Evolutionary conservation across 345 rosid genomes (phyloP).

Genomic region (Noccaea caerulescens): DNA sequence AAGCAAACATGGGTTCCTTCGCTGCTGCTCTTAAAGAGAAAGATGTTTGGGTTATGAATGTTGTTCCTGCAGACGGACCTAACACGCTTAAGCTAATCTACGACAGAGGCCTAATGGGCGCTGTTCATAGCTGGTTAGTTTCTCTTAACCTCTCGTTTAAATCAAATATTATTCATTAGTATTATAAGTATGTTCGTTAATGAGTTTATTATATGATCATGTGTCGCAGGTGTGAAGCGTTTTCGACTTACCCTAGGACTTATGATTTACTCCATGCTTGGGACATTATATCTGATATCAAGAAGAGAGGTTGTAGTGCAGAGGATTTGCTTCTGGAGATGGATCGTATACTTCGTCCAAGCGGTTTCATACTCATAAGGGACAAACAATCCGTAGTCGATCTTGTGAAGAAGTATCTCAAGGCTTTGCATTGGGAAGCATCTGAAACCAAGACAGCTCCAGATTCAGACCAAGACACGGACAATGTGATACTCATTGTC

Average conservation of each 20-base stretch:
- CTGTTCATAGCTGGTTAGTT: constrained; percentile 73
- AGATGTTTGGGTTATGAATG: constrained; percentile 96
- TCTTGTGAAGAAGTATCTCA: constrained; percentile 65
- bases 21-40: constrained; percentile 82
- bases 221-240: constrained; percentile 82
- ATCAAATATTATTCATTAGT: background rate
- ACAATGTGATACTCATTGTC: constrained; percentile 50
- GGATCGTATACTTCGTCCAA: constrained; percentile 94
- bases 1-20: constrained; percentile 88
- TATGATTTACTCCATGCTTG: constrained; percentile 87
- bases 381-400: constrained; percentile 74
- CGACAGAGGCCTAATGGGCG: constrained; percentile 86
- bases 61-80: constrained; percentile 80
- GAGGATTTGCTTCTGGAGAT: constrained; percentile 87
- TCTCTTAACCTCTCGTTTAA: constrained; percentile 1
- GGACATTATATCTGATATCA: constrained; percentile 68
- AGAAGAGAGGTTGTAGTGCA: constrained; percentile 77
- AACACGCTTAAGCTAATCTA: constrained; percentile 80
- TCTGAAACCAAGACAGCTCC: constrained; percentile 57
- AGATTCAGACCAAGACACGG: constrained; percentile 61
- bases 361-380: constrained; percentile 70
- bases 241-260: constrained; percentile 85
- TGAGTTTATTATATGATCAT: background rate
- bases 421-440: constrained; percentile 87
- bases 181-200: background rate